Base-by-base conservation (phyloP, 73 alveolate species). In the Paraurostyla sp. region DNA sequence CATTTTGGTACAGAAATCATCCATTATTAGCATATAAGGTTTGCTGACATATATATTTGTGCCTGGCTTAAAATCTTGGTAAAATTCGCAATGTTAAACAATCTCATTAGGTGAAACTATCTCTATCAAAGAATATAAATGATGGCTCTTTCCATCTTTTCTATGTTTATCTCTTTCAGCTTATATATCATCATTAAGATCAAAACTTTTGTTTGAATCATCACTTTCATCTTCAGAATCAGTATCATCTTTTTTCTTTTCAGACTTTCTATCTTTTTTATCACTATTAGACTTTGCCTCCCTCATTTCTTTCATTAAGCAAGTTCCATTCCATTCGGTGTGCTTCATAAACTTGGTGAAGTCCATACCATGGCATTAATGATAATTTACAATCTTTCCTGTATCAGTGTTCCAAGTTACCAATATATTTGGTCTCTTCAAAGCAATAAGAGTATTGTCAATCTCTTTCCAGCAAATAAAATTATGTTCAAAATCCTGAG, bases 371-470 rank as follows among this genome's bases (percentile, higher is more conserved):
- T 49, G 41, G 6, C 42, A 16, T 23, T n/a, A 16, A 43, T 48
- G 86, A 73, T 73, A 48, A 33, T 40, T 43, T 9, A 73, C 46
- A 25, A 73, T 73, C 40, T 49, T 73, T 9, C 86, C 86, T 13
- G 71, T 73, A 25, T 73, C 71, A 18, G 71, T 48, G 52, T 73
- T 49, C 86, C 86, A 73, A 73, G 86, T 48, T 3, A 73, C 86
- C 38, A 73, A 46, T 22, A 73, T 48, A 33, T 73, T 73, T 48
- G 86, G 86, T 25, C 33, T 73, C 38, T 73, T 73, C 0, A 73
- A 27, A 27, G 86, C 86, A n/a, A 49, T 48, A 1, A 73, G 29
- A 43, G 35, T 45, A 38, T 73, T 73, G 3, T 46, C 86, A 29
- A 48, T 48, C 27, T 73, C 40, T 32, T 73, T 73, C 86, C 86